phyloP scores from a whole-genome alignment of 2,329 filamentous ascomycete genomes.

The Pseudogymnoascus sp. region DNA sequence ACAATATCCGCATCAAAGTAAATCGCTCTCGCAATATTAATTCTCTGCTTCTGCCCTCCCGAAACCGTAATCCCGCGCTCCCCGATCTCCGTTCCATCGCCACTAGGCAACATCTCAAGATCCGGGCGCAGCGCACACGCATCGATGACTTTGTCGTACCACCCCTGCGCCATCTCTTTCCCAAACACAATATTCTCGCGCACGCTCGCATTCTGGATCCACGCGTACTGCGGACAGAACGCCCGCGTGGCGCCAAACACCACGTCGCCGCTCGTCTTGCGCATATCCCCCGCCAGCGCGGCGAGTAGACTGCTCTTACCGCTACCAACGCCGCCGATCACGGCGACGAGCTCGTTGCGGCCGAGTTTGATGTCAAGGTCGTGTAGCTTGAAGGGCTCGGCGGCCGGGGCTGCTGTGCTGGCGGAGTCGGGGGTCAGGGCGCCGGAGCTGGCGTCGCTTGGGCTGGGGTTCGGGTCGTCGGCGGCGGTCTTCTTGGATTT shows the following conservation, averaged over 20 bases:
- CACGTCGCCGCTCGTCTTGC: conserved; percentile 67
- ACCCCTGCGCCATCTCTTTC: conserved; percentile 63
- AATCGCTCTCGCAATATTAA: conserved; percentile 84
- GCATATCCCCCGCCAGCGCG: conserved; percentile 89
- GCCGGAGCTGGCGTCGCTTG: conserved; percentile 30
- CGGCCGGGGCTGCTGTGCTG: conserved; percentile 46
- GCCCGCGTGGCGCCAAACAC: conserved; percentile 72
- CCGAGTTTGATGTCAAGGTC: conserved; percentile 61
- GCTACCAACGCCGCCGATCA: conserved; percentile 84
- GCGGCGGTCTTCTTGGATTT: conserved; percentile 14
- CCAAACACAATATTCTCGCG: conserved; percentile 89
- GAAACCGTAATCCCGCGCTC: conserved; percentile 94
- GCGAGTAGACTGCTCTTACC: conserved; percentile 87
- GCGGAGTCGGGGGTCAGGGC: conserved; percentile 44
- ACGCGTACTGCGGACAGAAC: conserved; percentile 93
- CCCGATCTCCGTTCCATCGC: conserved; percentile 86
- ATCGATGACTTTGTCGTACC: conserved; percentile 60
- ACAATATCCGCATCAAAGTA: conserved; percentile 63
- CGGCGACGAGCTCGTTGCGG: conserved; percentile 69
- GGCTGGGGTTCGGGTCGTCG: conserved; percentile 23
- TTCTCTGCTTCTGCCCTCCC: conserved; percentile 87
- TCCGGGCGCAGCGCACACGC: conserved; percentile 78
- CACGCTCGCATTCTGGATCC: conserved; percentile 90
- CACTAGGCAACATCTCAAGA: conserved; percentile 85
- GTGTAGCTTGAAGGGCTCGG: conserved; percentile 65